Conservation (phyloP, 257 asterid species). For the Nicotiana obtusifolia region DNA sequence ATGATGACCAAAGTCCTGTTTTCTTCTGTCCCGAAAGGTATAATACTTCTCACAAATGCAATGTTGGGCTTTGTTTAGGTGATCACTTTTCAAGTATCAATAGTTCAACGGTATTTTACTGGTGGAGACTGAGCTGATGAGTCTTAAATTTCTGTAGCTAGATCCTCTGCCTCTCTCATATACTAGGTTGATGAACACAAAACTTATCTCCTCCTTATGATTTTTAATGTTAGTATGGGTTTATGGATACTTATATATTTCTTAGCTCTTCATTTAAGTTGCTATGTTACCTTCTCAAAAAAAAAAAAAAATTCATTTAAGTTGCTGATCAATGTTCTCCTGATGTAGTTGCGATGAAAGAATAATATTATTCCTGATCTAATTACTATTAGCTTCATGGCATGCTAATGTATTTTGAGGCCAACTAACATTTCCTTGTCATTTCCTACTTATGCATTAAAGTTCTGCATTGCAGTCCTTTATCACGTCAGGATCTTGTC, state of each 20-base stretch:
- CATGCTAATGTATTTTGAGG: background rate
- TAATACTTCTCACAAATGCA: constrained; percentile 1
- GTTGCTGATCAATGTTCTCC: constrained; percentile 1
- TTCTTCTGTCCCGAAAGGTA: constrained; percentile 92
- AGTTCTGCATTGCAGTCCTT: constrained; percentile 48
- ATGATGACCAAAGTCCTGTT: constrained; percentile 61
- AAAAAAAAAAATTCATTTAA: background rate
- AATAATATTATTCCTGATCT: background rate
- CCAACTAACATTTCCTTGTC: constrained; percentile 9
- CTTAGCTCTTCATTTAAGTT: background rate
- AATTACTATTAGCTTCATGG: background rate
- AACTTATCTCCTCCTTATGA: background rate
- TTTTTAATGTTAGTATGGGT: background rate
- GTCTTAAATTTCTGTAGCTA: background rate
- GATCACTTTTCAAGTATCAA: background rate
- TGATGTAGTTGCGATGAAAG: background rate
- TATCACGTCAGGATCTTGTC: constrained; percentile 96
- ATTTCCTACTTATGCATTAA: constrained; percentile 10
- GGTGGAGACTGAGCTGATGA: background rate
- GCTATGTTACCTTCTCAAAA: too few species aligned
- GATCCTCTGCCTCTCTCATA: background rate
- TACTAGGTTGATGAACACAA: background rate
- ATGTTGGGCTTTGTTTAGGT: constrained; percentile 12
- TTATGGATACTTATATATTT: background rate
- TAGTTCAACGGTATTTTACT: background rate